Evolutionary conservation across 768 basidiomycete species (phyloP).

Genomic region (Suillus clintonianus): DNA sequence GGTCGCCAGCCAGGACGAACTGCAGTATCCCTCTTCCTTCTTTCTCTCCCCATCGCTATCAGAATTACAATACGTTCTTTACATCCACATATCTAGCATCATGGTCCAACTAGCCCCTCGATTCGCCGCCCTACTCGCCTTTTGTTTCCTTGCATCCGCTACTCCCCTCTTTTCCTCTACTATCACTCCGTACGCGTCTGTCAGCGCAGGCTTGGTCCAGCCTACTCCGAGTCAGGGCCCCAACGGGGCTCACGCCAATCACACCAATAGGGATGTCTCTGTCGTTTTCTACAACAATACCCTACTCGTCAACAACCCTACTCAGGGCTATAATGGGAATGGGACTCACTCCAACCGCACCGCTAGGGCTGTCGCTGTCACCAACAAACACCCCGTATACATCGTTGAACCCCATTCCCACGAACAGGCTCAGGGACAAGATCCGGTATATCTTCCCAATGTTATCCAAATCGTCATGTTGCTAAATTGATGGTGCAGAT

Average conservation of each 20-base stretch:
- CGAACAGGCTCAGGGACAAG: neutral
- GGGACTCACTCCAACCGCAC: neutral
- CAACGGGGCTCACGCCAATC: neutral
- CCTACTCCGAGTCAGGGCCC: neutral
- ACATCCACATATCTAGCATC: slow-evolving; percentile 27
- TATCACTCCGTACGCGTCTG: neutral
- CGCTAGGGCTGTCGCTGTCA: neutral
- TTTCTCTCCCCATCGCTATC: slow-evolving; percentile 10
- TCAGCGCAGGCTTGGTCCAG: neutral
- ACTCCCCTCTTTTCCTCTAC: slow-evolving; percentile 14
- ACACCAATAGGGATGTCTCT: neutral
- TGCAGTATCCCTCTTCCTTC: slow-evolving; percentile 7
- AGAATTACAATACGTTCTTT: slow-evolving; percentile 7
- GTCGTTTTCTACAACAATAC: neutral
- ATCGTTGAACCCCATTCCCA: neutral
- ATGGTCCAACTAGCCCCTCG: slow-evolving; percentile 31
- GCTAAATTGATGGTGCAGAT: neutral
- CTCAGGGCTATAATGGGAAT: neutral
- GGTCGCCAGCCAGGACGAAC: neutral
- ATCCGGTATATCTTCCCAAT: neutral
- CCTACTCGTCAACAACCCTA: neutral
- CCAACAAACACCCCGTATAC: neutral
- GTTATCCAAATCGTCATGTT: neutral
- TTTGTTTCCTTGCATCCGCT: slow-evolving; percentile 24
- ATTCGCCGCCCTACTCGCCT: slow-evolving; percentile 30